Base-by-base conservation (phyloP, 192 early-diverging fungal genomes). In the Gigaspora rosea region DNA sequence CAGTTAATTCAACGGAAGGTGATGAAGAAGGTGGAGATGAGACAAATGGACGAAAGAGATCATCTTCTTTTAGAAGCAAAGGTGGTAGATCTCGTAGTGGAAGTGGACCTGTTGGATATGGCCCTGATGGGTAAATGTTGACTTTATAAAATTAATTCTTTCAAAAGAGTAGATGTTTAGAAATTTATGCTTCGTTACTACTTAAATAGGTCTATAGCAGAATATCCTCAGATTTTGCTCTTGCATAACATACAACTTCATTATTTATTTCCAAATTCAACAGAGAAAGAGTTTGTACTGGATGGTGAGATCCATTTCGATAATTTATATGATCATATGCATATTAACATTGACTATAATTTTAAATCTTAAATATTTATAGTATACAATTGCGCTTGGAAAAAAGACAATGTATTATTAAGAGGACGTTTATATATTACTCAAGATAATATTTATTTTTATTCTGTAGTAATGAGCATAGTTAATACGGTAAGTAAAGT, bases 381-480 rank as follows among this genome's bases (percentile, higher is more conserved):
- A 82, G 32, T 78, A 18, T 72, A 65, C 66, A n/a, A 47, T 36
- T 36, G 77, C 48, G 69, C 52, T 4, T 68, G 64, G 76, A 47
- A 32, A 63, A 47, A 8, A 18, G 16, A 78, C 56, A 83, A 84
- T 11, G 83, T 85, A 47, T 73, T 72, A 27, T 78, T 89, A 16
- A 86, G 82, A 32, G 90, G 90, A 0, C 80, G 78, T 47, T 74
- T 85, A 52, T 91, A 85, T 71, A 33, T 91, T 9, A 91, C 90
- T 1, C 91, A 91, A 74, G 81, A 85, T 47, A 82, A 82, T 20
- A 54, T 91, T 9, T 91, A 90, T 73, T 91, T 91, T 63, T 86
- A 91, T 73, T 91, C 87, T 41, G 86, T 78, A 50, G 83, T 91
- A 46, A 84, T 91, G 78, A 86, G 87, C 0, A 88, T 89, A 71